These are phyloP conservation scores for Naganishia vishniacii DNA, from an alignment of 768 basidiomycete genomes.

Conservation along the genomic window DNA sequence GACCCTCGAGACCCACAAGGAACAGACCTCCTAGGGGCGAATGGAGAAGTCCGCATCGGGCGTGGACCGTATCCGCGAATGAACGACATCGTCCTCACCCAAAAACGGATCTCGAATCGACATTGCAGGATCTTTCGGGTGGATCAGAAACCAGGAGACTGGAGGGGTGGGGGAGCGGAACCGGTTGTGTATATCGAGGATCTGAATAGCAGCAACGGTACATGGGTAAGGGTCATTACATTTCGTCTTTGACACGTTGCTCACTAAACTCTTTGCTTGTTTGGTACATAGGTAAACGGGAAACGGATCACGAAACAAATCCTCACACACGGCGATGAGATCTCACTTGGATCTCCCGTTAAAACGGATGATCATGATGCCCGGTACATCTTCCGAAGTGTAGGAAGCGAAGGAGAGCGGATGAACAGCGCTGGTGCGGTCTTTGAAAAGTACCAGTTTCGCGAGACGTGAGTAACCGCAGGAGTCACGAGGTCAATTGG, in stretches of 20 bases:
- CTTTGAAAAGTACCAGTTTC: constrained; percentile 49
- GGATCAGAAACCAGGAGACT: constrained; percentile 14
- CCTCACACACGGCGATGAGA: constrained; percentile 73
- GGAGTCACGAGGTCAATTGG: neutral
- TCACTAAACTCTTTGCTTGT: neutral
- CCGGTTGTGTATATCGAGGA: constrained; percentile 47
- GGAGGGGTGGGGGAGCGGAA: constrained; percentile 10
- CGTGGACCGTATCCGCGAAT: constrained; percentile 36
- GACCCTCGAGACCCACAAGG: neutral
- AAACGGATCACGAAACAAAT: constrained; percentile 57
- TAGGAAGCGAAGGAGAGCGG: constrained; percentile 32
- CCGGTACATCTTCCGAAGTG: constrained; percentile 46
- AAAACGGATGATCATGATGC: constrained; percentile 55
- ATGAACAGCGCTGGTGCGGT: constrained; percentile 47
- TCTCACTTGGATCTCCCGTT: constrained; percentile 68
- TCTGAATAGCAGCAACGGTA: constrained; percentile 63
- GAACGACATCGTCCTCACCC: constrained; percentile 42
- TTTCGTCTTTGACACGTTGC: neutral
- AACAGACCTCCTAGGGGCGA: constrained; percentile 15
- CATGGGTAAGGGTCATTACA: constrained; percentile 51
- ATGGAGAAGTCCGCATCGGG: constrained; percentile 37
- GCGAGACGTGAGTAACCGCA: constrained; percentile 35
- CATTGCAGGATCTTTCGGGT: constrained; percentile 40
- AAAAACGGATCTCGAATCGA: constrained; percentile 41
- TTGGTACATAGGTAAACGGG: constrained; percentile 61